Evolutionary conservation across 202 grass and related monocot species (phyloP), one percentile per base, ranked within the genome.

Genomic region (Musa balbisiana): DNA sequence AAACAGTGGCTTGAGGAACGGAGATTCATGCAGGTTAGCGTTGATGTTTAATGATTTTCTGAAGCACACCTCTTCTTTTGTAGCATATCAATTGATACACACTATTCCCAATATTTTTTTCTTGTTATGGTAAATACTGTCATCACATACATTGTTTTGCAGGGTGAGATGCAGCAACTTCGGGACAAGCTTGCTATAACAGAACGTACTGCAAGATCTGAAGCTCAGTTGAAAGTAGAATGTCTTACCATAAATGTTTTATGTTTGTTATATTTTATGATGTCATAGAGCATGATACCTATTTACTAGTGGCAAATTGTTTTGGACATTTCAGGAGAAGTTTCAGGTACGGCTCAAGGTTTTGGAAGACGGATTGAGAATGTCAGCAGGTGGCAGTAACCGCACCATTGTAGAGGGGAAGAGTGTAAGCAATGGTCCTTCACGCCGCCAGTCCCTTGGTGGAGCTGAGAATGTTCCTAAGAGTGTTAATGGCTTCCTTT

Each of bases 1-100:
- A 94, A 90, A 79, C 95, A 98, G 63, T 98, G 95, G 95, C 95
- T 98, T 54, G 95, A 98, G 81, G 95, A 98, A 59, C 80, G 95
- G 68, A 89, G 95, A 74, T 94, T 98, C 82, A 73, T 98, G 87
- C 95, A 94, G 79, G 91, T 93, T 87, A 69, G 80, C 72, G 14
- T 9, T 82, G 51, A 77, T 74, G 62, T 75, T 52, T 11, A 22
- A 52, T 54, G 26, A 56, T 76, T 62, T 29, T 55, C 65, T 33
- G 23, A 69, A 10, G 23, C 23, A 51, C 19, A 22, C 49, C 65
- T 55, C 8, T 67, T 43, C 3, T 10, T 70, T 12, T 60, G 16
- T 60, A 20, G 16, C 16, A 10, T n/a, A 11, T 49, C 16, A 2
- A 1, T 11, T 51, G 25, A 51, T 21, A 51, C 19, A 9, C 2